A percentile compares a stretch with the other conserved stretches of the same genome.
These are phyloP conservation scores for Ustilago trichophora DNA, from an alignment of 1,284 basidiomycete species.

Conservation along the genomic window DNA sequence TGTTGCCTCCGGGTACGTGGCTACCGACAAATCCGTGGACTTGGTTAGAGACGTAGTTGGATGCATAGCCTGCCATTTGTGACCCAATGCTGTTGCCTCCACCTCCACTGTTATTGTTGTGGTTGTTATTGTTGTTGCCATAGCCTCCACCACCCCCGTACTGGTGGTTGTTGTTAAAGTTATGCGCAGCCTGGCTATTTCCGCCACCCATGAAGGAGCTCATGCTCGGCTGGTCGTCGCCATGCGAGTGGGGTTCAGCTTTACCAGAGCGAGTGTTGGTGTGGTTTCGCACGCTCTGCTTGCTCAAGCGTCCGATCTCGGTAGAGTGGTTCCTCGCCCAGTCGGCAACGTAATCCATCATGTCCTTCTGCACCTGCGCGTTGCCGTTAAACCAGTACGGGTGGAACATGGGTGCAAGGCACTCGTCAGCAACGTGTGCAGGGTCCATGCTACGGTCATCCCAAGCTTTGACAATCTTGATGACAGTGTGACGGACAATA, in stretches of 20 bases:
- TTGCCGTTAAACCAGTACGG: constrained; percentile 55
- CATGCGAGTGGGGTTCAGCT: constrained; percentile 55
- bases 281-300: constrained; percentile 50
- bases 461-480: constrained; percentile 83
- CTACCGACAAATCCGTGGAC: constrained; percentile 39
- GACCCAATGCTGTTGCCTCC: constrained; percentile 35
- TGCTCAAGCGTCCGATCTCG: constrained; percentile 51
- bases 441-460: constrained; percentile 59
- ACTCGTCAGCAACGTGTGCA: constrained; percentile 52
- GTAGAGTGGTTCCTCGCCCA: constrained; percentile 51
- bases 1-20: constrained; percentile 25
- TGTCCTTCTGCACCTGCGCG: constrained; percentile 53
- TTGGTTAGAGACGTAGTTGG: constrained; percentile 45
- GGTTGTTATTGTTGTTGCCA: background rate
- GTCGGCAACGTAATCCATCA: constrained; percentile 57
- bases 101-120: constrained; percentile 9
- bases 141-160: constrained; percentile 11
- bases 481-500: constrained; percentile 73
- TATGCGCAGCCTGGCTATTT: constrained; percentile 45
- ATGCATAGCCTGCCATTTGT: constrained; percentile 38
- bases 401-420: constrained; percentile 59
- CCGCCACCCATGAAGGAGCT: constrained; percentile 44
- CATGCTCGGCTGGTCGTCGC: constrained; percentile 43
- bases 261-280: constrained; percentile 60
- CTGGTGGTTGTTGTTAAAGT: constrained; percentile 24